Base-by-base conservation (phyloP, 352 stramenopile species). In the Pythium biforme region DNA sequence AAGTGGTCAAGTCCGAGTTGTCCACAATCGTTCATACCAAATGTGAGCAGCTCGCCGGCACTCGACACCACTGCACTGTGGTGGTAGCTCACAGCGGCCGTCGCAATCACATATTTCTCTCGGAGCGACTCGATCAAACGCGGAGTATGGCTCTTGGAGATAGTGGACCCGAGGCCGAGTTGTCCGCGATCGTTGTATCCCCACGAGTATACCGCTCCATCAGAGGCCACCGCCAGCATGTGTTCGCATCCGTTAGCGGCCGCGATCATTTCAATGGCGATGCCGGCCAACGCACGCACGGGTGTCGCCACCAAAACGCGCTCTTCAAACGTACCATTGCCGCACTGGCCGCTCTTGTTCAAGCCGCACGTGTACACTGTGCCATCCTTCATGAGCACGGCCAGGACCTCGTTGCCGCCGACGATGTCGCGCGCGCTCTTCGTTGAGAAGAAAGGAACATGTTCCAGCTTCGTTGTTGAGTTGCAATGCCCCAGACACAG, bases 11-110 rank as follows among this genome's bases (percentile, higher is more conserved):
- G 68, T 12, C 87, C 87, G 2, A 95, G 73, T 56, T 95, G 87
- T 0, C 87, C 87, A 59, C 85, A 93, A 53, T 95, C 87, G 40
- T 95, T 95, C 87, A 95, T 95, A 11, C 87, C 87, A 68, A 95
- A 95, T 54, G 73, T 93, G 8, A 95, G 70, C 19, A 95, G 33
- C 62, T 94, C 87, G 12, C 85, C 87, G 8, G 77, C 73, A 45
- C 72, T 92, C 4, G 85, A 86, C 9, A 95, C 72, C 3, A 94
- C 81, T 8, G 85, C 87, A 49, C 87, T 95, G 68, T 95, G 87
- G 47, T 95, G 87, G 47, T 95, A 95, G 49, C 85, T 95, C 43
- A 95, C 83, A 3, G 84, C 83, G 3, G 83, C 85, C 12, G 66
- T 75, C n/a, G 77, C 79, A 34, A 92, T 86, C 26, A 83, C 68